phyloP scores from a whole-genome alignment of 2,329 filamentous ascomycete species.

The Colletotrichum plurivorum region DNA sequence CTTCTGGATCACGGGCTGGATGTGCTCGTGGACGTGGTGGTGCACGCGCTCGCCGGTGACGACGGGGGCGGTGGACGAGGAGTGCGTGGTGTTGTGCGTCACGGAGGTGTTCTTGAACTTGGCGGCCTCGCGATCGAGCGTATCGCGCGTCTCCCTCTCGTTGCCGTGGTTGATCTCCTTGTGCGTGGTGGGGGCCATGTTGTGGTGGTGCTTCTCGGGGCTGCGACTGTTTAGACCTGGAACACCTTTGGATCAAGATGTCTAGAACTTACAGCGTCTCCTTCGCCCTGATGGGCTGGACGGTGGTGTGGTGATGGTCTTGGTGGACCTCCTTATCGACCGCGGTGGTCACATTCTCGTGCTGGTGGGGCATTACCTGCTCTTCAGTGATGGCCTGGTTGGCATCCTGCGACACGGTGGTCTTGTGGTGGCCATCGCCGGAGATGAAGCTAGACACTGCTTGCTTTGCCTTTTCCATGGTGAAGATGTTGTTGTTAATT shows the following conservation, averaged over 20 bases:
- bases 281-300: constrained; percentile 70
- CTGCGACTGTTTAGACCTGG: constrained; percentile 40
- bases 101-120: constrained; percentile 48
- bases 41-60: constrained; percentile 50
- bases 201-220: constrained; percentile 75
- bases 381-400: constrained; percentile 73
- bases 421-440: constrained; percentile 76
- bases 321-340: constrained; percentile 80
- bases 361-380: constrained; percentile 69
- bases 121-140: constrained; percentile 65
- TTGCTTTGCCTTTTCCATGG: constrained; percentile 76
- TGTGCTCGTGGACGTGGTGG: constrained; percentile 73
- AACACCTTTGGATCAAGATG: neutral
- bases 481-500: constrained; percentile 42
- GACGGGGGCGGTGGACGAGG: constrained; percentile 44
- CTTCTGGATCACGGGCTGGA: constrained; percentile 80
- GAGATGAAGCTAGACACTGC: constrained; percentile 73
- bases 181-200: constrained; percentile 71
- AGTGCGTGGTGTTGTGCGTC: constrained; percentile 49
- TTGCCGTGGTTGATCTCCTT: constrained; percentile 74
- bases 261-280: constrained; percentile 59
- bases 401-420: constrained; percentile 78
- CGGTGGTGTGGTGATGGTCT: constrained; percentile 78
- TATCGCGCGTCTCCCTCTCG: constrained; percentile 59
- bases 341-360: constrained; percentile 74